A percentile compares a stretch with the other conserved stretches of the same genome.
These are phyloP conservation scores for Phalaenopsis aphrodite DNA, from an alignment of 106 monocot genomes.

Conservation along the genomic window DNA sequence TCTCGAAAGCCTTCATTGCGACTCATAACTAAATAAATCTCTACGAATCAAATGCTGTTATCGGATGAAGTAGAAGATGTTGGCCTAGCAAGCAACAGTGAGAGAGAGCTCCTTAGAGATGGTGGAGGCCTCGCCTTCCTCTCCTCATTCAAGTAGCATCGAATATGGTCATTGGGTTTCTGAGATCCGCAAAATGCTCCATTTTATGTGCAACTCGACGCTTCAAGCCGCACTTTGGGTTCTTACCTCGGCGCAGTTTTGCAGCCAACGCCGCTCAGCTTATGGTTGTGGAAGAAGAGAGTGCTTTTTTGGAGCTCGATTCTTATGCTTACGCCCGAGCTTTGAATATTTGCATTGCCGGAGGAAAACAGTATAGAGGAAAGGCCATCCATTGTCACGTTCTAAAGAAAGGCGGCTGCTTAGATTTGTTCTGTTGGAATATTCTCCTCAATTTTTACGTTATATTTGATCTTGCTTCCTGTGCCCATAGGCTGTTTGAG, in stretches of 20 bases:
- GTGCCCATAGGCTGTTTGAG: slow-evolving; percentile 48
- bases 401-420: slow-evolving; percentile 34
- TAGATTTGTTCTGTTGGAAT: slow-evolving; percentile 70
- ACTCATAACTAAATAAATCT: neutral
- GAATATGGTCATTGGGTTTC: neutral
- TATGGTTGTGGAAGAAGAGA: neutral
- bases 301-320: slow-evolving; percentile 12
- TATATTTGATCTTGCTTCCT: slow-evolving; percentile 22
- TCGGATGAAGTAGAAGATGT: neutral
- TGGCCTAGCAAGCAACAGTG: neutral
- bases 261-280: neutral
- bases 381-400: slow-evolving; percentile 55
- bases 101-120: neutral
- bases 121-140: neutral
- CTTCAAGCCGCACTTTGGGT: neutral
- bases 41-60: neutral
- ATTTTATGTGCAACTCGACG: slow-evolving; percentile 1
- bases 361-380: slow-evolving; percentile 14
- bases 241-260: neutral
- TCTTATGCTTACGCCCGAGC: slow-evolving; percentile 34
- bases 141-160: neutral
- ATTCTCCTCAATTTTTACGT: slow-evolving; percentile 58
- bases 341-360: slow-evolving; percentile 35
- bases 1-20: neutral
- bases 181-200: slow-evolving; percentile 9